Evolutionary conservation across 108 stramenopile genomes (phyloP), one percentile per base, ranked within the genome.

Genomic region (Cyclotella choctawhatcheeana): DNA sequence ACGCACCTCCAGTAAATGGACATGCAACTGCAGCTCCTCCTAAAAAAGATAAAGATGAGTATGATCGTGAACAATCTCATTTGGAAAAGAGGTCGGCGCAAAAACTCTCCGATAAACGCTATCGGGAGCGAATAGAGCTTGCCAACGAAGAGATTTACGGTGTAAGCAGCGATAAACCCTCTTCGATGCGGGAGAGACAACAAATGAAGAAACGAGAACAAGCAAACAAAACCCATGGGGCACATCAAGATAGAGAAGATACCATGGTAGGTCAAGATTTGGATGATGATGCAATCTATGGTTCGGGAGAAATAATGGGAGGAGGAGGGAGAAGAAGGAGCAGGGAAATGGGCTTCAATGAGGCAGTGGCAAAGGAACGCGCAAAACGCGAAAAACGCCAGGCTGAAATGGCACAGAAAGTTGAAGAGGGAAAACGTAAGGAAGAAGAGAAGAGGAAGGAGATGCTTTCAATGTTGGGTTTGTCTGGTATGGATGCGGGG

Each of bases 391-490:
- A 78, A 55, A 62, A 65, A 18, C 64, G 72, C 21, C 67, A 84
- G 59, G 77, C 82, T 20, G 63, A 84, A 26, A 77, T 58, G 34
- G 34, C 50, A 2, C 56, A n/a, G 18, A 80, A 86, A 8, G 69
- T 77, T 16, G 55, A 71, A 43, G 88, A 85, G 24, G 63, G 86
- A n/a, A 84, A 77, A 66, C 31, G 71, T 47, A 92, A 88, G 61
- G 91, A 89, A 61, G 67, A 81, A 40, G 82, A 89, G 14, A 83
- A 84, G 29, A 74, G 86, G 61, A 72, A 79, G 63, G 79, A 73
- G 13, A 92, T 92, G 91, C 54, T 92, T 22, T 74, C 86, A 35
- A 70, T 74, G 83, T 73, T 92, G 52, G 91, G 91, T 21, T 59
- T 92, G 48, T 69, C 85, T 5, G 73, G 75, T 12, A 58, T 91